Percentiles rank a stretch among this genome's conserved stretches.
phyloP scores from a whole-genome alignment of 305 asterid genomes.

The Coffea humblotiana region DNA sequence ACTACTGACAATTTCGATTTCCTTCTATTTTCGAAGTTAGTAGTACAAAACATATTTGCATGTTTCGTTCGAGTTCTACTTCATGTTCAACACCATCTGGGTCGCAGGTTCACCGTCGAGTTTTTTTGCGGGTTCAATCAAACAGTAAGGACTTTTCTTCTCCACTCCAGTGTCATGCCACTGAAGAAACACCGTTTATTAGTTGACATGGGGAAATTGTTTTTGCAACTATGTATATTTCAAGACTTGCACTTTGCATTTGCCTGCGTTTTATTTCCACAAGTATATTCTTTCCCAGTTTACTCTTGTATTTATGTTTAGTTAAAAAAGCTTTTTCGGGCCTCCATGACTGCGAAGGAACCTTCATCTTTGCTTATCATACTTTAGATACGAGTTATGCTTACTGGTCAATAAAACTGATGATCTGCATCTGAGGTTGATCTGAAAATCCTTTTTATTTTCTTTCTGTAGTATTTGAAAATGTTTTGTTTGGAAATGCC shows the following conservation, averaged over 20 bases:
- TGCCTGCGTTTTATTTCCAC: neutral
- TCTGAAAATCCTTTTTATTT: neutral
- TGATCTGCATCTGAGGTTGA: neutral
- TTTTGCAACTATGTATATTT: neutral
- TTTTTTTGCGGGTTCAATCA: neutral
- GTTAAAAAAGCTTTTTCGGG: neutral
- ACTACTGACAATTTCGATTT: neutral
- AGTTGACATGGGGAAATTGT: neutral
- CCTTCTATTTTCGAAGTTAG: neutral
- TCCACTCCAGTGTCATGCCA: neutral
- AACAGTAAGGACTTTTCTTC: neutral
- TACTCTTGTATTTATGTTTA: too few species aligned
- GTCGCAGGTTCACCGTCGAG: neutral
- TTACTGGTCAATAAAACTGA: too few species aligned
- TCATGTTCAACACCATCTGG: neutral
- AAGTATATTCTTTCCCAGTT: neutral
- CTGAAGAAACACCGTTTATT: neutral
- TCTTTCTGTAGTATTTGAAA: neutral
- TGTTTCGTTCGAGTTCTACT: neutral
- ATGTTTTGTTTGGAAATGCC: neutral
- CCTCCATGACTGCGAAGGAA: neutral
- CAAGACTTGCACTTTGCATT: neutral
- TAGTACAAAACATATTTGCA: neutral
- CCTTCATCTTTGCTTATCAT: neutral
- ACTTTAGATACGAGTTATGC: neutral